Evolutionary conservation across 2,329 filamentous ascomycete species (phyloP).

Genomic region (Westerdykella sp.): DNA sequence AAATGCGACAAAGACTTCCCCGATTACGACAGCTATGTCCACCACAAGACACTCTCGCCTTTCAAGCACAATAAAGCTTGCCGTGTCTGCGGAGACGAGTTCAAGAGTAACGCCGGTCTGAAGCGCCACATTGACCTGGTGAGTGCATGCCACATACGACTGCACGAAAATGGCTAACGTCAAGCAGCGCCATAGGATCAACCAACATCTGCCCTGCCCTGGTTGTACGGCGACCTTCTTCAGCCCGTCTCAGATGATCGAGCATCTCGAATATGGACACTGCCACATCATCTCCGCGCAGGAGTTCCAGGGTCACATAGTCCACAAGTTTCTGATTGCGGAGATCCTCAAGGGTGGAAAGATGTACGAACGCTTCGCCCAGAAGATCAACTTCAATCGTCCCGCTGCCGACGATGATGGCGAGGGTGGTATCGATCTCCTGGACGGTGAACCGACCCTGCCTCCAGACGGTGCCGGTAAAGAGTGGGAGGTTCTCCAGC

Average conservation of each 20-base stretch:
- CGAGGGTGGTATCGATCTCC: conserved; percentile 18
- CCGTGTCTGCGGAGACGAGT: conserved; percentile 52
- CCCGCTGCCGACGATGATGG: conserved; percentile 24
- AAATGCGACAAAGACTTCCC: conserved; percentile 43
- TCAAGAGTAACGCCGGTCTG: conserved; percentile 48
- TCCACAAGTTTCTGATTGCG: conserved; percentile 46
- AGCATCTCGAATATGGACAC: conserved; percentile 50
- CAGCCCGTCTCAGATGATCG: conserved; percentile 45
- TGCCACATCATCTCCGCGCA: conserved; percentile 41
- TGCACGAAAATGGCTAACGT: conserved; percentile 1
- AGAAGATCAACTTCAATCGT: conserved; percentile 25
- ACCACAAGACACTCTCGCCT: conserved; percentile 42
- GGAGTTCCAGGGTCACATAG: conserved; percentile 45
- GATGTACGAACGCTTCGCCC: conserved; percentile 18
- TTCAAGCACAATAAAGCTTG: conserved; percentile 47
- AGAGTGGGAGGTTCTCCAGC: conserved; percentile 11
- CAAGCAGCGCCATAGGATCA: conserved; percentile 42
- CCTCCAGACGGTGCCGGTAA: neutral
- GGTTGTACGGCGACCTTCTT: conserved; percentile 48
- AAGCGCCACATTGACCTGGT: conserved; percentile 49
- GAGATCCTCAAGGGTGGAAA: conserved; percentile 18
- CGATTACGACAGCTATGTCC: conserved; percentile 39
- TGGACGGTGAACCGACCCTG: neutral
- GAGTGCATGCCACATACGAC: conserved; percentile 10
- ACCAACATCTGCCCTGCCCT: conserved; percentile 48